A percentile compares a stretch with the other conserved stretches of the same genome.
These are phyloP conservation scores for Trichoderma citrinoviride DNA, from an alignment of 2,329 filamentous ascomycete species.

Conservation along the genomic window DNA sequence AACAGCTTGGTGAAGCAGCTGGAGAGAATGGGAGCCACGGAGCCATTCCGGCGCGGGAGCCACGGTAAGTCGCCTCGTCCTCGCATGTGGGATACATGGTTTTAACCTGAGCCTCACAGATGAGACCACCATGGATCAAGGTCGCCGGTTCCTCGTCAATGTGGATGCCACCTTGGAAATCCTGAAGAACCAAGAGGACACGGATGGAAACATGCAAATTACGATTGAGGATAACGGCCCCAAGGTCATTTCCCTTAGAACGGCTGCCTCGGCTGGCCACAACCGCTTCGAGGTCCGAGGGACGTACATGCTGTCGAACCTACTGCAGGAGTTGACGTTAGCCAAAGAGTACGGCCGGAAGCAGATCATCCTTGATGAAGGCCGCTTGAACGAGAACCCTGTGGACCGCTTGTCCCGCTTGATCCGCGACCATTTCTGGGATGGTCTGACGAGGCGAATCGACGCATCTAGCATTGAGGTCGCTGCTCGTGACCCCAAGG, in stretches of 20 bases:
- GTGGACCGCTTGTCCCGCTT: slow-evolving; percentile 82
- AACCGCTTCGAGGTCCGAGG: slow-evolving; percentile 89
- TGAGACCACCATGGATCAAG: slow-evolving; percentile 63
- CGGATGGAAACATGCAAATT: slow-evolving; percentile 92
- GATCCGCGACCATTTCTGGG: slow-evolving; percentile 90
- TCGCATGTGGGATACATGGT: neutral
- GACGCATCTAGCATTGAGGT: slow-evolving; percentile 84
- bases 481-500: slow-evolving; percentile 87
- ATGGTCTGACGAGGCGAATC: slow-evolving; percentile 82
- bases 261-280: slow-evolving; percentile 79
- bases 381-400: slow-evolving; percentile 89
- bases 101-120: slow-evolving; percentile 51
- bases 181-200: slow-evolving; percentile 82
- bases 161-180: slow-evolving; percentile 80
- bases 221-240: slow-evolving; percentile 95
- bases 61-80: slow-evolving; percentile 46
- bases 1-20: slow-evolving; percentile 54
- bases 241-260: slow-evolving; percentile 83
- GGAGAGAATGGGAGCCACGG: slow-evolving; percentile 50
- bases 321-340: slow-evolving; percentile 89
- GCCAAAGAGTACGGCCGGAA: slow-evolving; percentile 88
- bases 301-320: slow-evolving; percentile 95
- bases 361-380: slow-evolving; percentile 87
- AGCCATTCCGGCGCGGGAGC: slow-evolving; percentile 58
- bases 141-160: slow-evolving; percentile 78